Base-by-base conservation (phyloP, 2,329 filamentous ascomycete species). In the Alternaria tenuissima region DNA sequence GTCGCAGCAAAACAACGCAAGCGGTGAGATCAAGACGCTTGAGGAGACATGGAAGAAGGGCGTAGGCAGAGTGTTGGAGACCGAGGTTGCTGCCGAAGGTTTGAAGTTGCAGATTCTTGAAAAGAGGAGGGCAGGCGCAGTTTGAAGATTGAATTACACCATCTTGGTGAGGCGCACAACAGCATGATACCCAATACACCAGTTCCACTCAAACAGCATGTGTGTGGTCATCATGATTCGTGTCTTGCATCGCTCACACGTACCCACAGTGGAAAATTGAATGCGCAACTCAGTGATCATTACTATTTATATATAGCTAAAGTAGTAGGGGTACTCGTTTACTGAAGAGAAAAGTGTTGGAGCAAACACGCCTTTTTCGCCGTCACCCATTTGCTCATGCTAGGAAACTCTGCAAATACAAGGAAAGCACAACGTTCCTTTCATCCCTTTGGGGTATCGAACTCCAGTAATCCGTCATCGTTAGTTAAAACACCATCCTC, bases 21-120 rank as follows among this genome's bases (percentile, higher is more conserved):
- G 83, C 47, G 91, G 86, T 5, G 94, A 97, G 83, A 82, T 97
- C 73, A 82, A 81, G 59, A 86, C 86, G 4, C 78, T 96, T 36
- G 92, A 96, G 72, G 88, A 92, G 62, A 87, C 86, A 3, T 98
- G 94, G 94, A 89, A 86, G 79, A 85, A 83, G 51, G 92, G 92
- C 24, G 87, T 98, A 1, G 91, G 91, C 3, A 86, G 88, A 61
- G 89, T 95, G 47, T 81, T 98, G 39, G 93, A 97, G 85, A 91
- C 92, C 0, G 92, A 97, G 82, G 85, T 94, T 55, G 95, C 93
- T 0, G 90, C 89, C 9, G 92, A 96, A 79, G 85, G 84, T 49
- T 71, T 97, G 70, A 77, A 73, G 70, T 71, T 74, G 68, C 74
- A 78, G 59, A 78, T 78, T 41, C 56, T 79, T 47, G 76, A 78